Base-by-base conservation (phyloP, 2,329 filamentous ascomycete species). In the Simplicillium sp. region DNA sequence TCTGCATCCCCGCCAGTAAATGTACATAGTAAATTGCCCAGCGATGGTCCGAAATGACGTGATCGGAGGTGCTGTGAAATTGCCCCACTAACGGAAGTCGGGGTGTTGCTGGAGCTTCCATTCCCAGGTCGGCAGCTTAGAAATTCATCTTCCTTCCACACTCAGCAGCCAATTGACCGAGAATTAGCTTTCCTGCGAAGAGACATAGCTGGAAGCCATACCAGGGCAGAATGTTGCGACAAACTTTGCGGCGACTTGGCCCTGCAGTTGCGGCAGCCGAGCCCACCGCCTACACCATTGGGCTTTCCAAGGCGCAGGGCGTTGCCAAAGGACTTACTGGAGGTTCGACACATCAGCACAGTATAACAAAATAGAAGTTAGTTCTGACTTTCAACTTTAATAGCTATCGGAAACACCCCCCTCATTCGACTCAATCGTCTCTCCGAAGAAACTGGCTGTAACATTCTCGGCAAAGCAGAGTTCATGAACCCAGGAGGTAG, bases 401-500 rank as follows among this genome's bases (percentile, higher is more conserved):
- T 49, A 95, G 92, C 92, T 41, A 97, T 98, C 66, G 92, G 92
- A 48, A 97, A 97, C 65, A 98, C 92, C 0, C 90, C 92, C 1
- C 77, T 98, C 40, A 94, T 98, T 61, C 82, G 85, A 37, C 73
- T 98, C 38, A 90, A 94, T 64, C 78, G 73, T 46, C 80, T 97
- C 51, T 97, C 90, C 33, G 80, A 87, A 45, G 76, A 94, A 57
- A 97, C 92, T 1, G 88, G 89, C 49, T 97, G 92, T 73, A 85
- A 94, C 53, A 72, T 98, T 44, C 80, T 97, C 33, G 92, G 90
- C 56, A 98, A 98, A 65, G 89, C 92, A 54, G 92, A 98, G 62
- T 98, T 98, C 68, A 92, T 94, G 73, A 98, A 98, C 71, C 92
- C 92, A 2, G 92, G 92, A 51, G 92, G 92, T 44, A 89, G 83